Percentiles rank a stretch among this genome's conserved stretches.
Evolutionary conservation across 371 early-diverging fungal genomes (phyloP).

Genomic region (Mycotypha africana): DNA sequence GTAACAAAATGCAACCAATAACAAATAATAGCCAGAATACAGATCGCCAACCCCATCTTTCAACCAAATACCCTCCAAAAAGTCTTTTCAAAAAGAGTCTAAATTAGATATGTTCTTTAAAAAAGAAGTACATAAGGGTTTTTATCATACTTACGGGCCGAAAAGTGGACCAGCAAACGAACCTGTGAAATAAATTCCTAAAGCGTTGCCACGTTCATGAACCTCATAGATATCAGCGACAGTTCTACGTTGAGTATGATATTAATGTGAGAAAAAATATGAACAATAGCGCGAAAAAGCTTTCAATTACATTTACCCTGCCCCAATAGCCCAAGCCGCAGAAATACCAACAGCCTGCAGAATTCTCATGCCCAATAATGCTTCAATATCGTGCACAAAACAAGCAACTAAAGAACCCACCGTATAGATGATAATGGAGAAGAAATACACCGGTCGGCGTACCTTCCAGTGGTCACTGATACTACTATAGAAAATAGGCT

Average conservation of each 20-base stretch:
- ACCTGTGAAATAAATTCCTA: constrained; percentile 51
- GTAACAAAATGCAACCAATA: constrained; percentile 21
- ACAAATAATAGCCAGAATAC: constrained; percentile 34
- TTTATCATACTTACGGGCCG: no score
- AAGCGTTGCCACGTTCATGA: constrained; percentile 40
- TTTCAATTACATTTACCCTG: constrained; percentile 36
- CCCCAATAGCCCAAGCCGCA: constrained; percentile 73
- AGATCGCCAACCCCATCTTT: constrained; percentile 41
- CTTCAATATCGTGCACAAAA: constrained; percentile 50
- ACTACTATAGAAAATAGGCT: constrained; percentile 64
- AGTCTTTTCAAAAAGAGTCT: no score
- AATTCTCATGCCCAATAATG: constrained; percentile 61
- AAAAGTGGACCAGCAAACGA: constrained; percentile 41
- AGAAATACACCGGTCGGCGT: constrained; percentile 61
- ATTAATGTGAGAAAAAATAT: no score
- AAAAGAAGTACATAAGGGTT: no score
- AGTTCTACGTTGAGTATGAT: no score
- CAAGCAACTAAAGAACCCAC: constrained; percentile 66
- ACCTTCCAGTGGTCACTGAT: constrained; percentile 66
- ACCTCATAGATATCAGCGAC: constrained; percentile 49
- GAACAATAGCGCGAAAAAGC: no score
- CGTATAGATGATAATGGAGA: constrained; percentile 55
- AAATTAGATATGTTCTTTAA: no score
- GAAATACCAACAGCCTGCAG: constrained; percentile 74
- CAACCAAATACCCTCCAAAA: constrained; percentile 38